Base-by-base conservation (phyloP, 148 eudicot species). In the Chenopodium album region DNA sequence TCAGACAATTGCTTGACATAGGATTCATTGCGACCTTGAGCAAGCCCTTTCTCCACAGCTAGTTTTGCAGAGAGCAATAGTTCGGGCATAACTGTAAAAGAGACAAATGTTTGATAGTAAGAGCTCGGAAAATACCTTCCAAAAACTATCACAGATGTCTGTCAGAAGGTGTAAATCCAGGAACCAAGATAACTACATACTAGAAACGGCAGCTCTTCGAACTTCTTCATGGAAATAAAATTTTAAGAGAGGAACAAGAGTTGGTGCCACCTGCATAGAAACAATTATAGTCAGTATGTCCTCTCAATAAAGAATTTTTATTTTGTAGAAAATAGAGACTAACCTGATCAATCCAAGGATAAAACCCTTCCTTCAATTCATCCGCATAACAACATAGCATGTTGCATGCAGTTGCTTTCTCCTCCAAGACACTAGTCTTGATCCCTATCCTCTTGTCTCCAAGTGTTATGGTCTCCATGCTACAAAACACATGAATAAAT, bases 331-430 rank as follows among this genome's bases (percentile, higher is more conserved):
- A 12, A 70, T 28, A 23, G 81, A 64, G 23, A 84, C 87, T 47
- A 85, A 96, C 99, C 97, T 94, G 98, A 87, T 96, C 99, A 50
- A 94, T 96, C 99, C 99, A 96, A 6, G 99, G 99, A 84, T 87
- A 96, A 85, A 96, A 96, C 16, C 99, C 99, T 85, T 96, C 99
- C 88, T 96, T 96, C 84, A 96, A 81, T 86, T 96, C 99, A 87
- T 96, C 99, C 47, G 98, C 99, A 87, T 96, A 96, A 79, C 99
- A 96, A 71, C 99, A 96, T 54, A 96, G 78, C 99, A 96, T 96
- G 86, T 96, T 96, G 86, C 99, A 96, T 66, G 99, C 99, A 65
- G 99, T 96, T 71, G 99, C 99, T 87, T 96, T 96, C 87, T 96
- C 99, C 90, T 96, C 99, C 31, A 96, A 84, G 81, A 96, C 99